Percentiles rank a stretch among this genome's conserved stretches.
These are phyloP conservation scores for Pythium aphanidermatum DNA, from an alignment of 352 stramenopile genomes.

Conservation along the genomic window DNA sequence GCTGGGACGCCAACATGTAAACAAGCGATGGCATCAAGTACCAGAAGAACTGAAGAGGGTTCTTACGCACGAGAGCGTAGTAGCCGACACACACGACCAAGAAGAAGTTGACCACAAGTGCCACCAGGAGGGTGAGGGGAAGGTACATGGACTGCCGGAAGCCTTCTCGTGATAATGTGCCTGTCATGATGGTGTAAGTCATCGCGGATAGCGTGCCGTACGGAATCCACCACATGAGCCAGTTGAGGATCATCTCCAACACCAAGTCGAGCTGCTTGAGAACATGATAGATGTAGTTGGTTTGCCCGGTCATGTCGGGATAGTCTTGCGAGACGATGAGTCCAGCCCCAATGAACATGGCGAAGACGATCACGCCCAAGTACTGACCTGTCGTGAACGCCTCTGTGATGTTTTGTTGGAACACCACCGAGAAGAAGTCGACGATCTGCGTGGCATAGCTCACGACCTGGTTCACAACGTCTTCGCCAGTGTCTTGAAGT, in stretches of 20 bases:
- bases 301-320: constrained; percentile 22
- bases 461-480: constrained; percentile 26
- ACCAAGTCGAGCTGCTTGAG: constrained; percentile 53
- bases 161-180: constrained; percentile 24
- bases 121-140: constrained; percentile 31
- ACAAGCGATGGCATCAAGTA: constrained; percentile 47
- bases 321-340: constrained; percentile 45
- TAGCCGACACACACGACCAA: constrained; percentile 47
- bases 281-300: constrained; percentile 46
- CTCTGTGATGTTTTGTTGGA: constrained; percentile 52
- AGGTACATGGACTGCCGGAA: constrained; percentile 37
- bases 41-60: constrained; percentile 50
- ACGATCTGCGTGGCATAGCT: constrained; percentile 39
- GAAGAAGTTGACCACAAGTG: constrained; percentile 42
- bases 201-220: constrained; percentile 45
- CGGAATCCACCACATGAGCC: constrained; percentile 46
- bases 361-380: constrained; percentile 46
- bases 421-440: constrained; percentile 44
- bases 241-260: constrained; percentile 67
- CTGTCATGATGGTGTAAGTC: constrained; percentile 44
- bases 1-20: constrained; percentile 44
- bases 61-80: constrained; percentile 53
- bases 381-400: constrained; percentile 42
- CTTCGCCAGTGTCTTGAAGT: constrained; percentile 20
- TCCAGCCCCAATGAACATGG: constrained; percentile 41